phyloP scores from a whole-genome alignment of 2,329 filamentous ascomycete genomes.

The Epichloe sp. region DNA sequence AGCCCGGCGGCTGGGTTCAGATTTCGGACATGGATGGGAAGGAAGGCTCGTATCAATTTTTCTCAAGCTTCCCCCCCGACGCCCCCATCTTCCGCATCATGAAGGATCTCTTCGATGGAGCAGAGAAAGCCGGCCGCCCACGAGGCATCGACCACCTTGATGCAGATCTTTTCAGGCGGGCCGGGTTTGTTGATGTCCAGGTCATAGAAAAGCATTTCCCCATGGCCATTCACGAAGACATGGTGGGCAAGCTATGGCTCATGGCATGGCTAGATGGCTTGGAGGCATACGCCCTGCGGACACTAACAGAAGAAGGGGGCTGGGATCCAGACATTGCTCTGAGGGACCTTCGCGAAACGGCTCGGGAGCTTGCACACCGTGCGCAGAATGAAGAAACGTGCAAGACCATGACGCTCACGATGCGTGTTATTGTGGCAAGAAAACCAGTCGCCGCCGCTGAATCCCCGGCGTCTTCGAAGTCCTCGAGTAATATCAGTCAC shows the following conservation, averaged over 20 bases:
- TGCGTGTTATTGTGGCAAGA: slow-evolving; percentile 34
- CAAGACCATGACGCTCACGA: slow-evolving; percentile 31
- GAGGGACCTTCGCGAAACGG: slow-evolving; percentile 31
- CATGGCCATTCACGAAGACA: slow-evolving; percentile 30
- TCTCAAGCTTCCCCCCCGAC: slow-evolving; percentile 27
- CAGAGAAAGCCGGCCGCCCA: slow-evolving; percentile 31
- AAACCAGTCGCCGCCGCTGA: slow-evolving; percentile 27
- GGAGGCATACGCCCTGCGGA: slow-evolving; percentile 34
- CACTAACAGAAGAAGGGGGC: slow-evolving; percentile 39
- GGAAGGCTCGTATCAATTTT: slow-evolving; percentile 22
- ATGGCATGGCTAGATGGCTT: slow-evolving; percentile 37
- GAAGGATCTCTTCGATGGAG: slow-evolving; percentile 29
- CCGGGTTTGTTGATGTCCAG: slow-evolving; percentile 39
- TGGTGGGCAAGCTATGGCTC: slow-evolving; percentile 40
- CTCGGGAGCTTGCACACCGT: slow-evolving; percentile 33
- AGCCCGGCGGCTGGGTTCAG: slow-evolving; percentile 45
- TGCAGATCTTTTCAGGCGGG: slow-evolving; percentile 29
- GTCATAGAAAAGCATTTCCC: slow-evolving; percentile 35
- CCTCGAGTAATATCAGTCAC: neutral
- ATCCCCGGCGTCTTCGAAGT: neutral
- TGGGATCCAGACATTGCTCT: slow-evolving; percentile 38
- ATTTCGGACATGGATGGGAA: slow-evolving; percentile 39
- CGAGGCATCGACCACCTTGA: slow-evolving; percentile 33
- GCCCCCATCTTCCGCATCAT: slow-evolving; percentile 31
- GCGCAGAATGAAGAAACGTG: slow-evolving; percentile 32